Base-by-base conservation (phyloP, 257 asterid species). In the Hygrophila difformis region DNA sequence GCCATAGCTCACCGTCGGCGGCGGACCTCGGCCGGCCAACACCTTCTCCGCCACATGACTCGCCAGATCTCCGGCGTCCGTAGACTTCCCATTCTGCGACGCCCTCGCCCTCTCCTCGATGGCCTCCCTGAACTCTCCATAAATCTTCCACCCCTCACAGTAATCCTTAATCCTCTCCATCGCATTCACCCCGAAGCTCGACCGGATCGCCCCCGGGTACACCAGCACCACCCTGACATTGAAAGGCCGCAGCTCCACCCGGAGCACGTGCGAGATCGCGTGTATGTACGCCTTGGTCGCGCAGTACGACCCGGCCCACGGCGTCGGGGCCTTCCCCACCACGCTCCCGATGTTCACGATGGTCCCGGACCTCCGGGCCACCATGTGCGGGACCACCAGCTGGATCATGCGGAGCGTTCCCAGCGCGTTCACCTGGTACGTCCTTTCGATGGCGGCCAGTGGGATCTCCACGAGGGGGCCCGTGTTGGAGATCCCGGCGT, bases 291-390 rank as follows among this genome's bases (percentile, higher is more conserved):
- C 88, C 49, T 84, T 84, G 47, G 63, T 72, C 14, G 95, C 82
- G 10, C 88, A 80, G 24, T 84, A 84, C 1, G 95, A 69, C 15
- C 95, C 93, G 0, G 88, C 81, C 95, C 95, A 77, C 0, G 95
- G 93, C 1, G 94, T 77, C 0, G 94, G 77, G 20, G 69, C 86
- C 38, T 60, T 69, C 47, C 79, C 94, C 0, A 73, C 93, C 2
- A 85, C 59, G 11, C 93, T 85, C 45, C 93, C 93, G 0, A 85
- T 29, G 14, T 78, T 85, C 15, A 85, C 95, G 15, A 84, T 73
- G 6, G 16, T 53, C 15, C 93, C 95, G 0, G 62, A 11, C 1
- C 71, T 49, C 8, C 39, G 65, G 0, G 67, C 47, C 4, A 69
- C 82, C 93, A 85, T 85, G 43, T 81, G 76, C 1, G 95, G 95